Conservation (phyloP, 257 asterid species). For the Eustoma russellianum region DNA sequence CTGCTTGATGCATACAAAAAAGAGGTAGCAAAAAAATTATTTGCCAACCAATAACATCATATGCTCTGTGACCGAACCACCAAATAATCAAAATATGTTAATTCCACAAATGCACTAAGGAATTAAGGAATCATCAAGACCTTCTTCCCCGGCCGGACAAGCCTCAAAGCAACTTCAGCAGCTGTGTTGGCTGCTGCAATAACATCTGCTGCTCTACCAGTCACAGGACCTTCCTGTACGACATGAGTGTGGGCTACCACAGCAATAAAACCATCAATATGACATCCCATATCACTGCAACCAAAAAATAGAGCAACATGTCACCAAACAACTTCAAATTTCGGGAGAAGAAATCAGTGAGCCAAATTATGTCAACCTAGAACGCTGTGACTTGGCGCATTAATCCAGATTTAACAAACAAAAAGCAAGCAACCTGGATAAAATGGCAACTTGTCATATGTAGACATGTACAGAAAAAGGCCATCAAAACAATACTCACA, state of each 20-base stretch:
- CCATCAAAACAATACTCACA: conserved; percentile 32
- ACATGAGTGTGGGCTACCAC: conserved; percentile 89
- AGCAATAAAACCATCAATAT: conserved; percentile 92
- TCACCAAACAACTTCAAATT: background rate
- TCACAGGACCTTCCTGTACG: conserved; percentile 71
- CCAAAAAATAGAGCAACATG: conserved; percentile 1
- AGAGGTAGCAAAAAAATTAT: too few species aligned
- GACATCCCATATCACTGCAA: conserved; percentile 96
- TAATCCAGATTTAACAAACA: background rate
- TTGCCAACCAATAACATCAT: too few species aligned
- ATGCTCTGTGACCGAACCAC: background rate
- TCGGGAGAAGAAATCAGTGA: too few species aligned
- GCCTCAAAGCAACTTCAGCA: conserved; percentile 92
- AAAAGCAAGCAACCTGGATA: background rate
- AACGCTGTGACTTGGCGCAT: too few species aligned
- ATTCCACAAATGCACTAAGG: background rate
- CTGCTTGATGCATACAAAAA: too few species aligned
- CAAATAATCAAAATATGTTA: background rate
- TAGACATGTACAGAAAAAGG: too few species aligned
- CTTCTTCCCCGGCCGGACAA: conserved; percentile 87
- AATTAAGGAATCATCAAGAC: conserved; percentile 20
- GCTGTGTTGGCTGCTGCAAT: conserved; percentile 94
- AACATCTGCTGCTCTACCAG: conserved; percentile 91
- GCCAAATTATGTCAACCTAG: background rate
- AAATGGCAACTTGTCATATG: too few species aligned